phyloP scores from a whole-genome alignment of 345 rosid genomes.

The Dipteronia sinensis region DNA sequence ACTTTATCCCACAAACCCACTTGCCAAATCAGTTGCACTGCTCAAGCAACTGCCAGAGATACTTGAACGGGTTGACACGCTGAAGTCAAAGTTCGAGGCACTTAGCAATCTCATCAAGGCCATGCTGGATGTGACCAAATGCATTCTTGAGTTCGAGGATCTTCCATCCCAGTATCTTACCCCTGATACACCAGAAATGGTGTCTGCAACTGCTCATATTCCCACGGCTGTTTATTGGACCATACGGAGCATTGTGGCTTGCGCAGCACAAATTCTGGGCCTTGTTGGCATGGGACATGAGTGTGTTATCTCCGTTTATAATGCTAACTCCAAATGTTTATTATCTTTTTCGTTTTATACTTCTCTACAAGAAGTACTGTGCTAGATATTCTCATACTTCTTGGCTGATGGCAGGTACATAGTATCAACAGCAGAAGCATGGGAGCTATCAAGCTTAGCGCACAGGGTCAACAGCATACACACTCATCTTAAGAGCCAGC shows the following conservation, averaged over 20 bases:
- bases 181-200: constrained; percentile 33
- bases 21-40: constrained; percentile 54
- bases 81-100: constrained; percentile 44
- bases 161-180: constrained; percentile 50
- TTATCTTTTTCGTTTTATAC: no score
- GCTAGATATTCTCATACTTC: no score
- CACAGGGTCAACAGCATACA: constrained; percentile 55
- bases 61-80: constrained; percentile 28
- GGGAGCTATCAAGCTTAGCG: constrained; percentile 72
- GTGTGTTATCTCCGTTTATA: constrained; percentile 30
- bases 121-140: constrained; percentile 45
- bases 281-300: constrained; percentile 51
- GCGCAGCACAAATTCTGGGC: constrained; percentile 47
- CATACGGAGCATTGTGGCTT: constrained; percentile 44
- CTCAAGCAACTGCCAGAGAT: constrained; percentile 59
- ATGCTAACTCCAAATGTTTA: background rate
- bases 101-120: constrained; percentile 37
- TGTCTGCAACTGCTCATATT: constrained; percentile 38
- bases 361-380: no score
- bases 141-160: constrained; percentile 51
- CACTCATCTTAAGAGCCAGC: constrained; percentile 40
- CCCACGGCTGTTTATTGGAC: constrained; percentile 73
- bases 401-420: constrained; percentile 28
- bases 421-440: constrained; percentile 52
- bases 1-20: constrained; percentile 47